Evolutionary conservation across 768 basidiomycete genomes (phyloP), one percentile per base, ranked within the genome.

Genomic region (Mycena pura): DNA sequence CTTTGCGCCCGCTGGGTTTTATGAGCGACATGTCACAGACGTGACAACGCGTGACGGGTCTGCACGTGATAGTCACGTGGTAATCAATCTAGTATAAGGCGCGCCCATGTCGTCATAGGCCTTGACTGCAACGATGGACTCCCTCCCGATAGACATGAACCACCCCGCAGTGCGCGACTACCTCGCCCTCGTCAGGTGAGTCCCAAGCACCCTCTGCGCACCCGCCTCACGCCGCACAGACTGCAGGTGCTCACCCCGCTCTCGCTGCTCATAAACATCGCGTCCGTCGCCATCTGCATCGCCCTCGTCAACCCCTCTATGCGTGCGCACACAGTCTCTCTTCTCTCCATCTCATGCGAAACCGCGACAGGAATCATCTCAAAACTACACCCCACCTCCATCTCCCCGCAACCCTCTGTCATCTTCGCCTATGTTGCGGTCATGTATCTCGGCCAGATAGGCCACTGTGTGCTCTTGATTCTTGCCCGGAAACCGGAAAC

Each of bases 201-300:
- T 72, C 28, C 14, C 13, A 2, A 50, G 1, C 48, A 0, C 15
- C 3, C 25, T 34, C 36, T 25, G 24, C 3, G 2, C 40, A n/a
- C 10, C n/a, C 2, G 4, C 10, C 25, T 11, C 4, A 32, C 36
- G 58, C 41, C 15, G 57, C 2, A 39, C 61, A 84, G 91, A 45
- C 82, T 97, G 5, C 95, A 97, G 72, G 92, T 96, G 21, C 77
- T 95, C 44, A 94, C 94, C 0, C 95, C 95, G 0, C 78, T 96
- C 1, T 90, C 91, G 2, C 80, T 96, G 9, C 81, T 95, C 65
- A 85, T 95, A 57, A 91, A 91, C 69, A 86, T 96, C 40, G 90
- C 88, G 0, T 80, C 86, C 1, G 78, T 90, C 46, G 68, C 90
- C 32, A 83, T 93, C 5, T 96, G 94, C 70, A 72, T 88, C 0